A percentile compares a stretch with the other conserved stretches of the same genome.
These are phyloP conservation scores for Yamadazyma takamatsuzukensis DNA, from an alignment of 805 yeast genomes.

Conservation along the genomic window DNA sequence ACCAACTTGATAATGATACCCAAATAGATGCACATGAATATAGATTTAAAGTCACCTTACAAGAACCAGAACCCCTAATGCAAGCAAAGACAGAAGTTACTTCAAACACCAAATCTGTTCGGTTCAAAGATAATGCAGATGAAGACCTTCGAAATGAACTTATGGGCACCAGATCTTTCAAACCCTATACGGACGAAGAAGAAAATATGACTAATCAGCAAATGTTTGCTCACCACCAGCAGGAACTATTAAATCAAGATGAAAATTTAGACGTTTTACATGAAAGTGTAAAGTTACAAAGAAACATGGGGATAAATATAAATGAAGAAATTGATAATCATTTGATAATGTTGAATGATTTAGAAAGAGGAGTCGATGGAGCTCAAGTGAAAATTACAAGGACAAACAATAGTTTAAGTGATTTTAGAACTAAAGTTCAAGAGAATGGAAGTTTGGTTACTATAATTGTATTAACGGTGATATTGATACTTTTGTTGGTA, in stretches of 20 bases:
- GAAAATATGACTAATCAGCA: conserved; percentile 28
- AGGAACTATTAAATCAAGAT: conserved; percentile 37
- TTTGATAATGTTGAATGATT: conserved; percentile 35
- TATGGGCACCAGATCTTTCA: conserved; percentile 31
- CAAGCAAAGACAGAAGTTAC: neutral
- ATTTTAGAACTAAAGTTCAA: conserved; percentile 29
- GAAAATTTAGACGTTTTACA: conserved; percentile 31
- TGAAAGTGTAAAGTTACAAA: conserved; percentile 31
- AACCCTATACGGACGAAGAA: conserved; percentile 33
- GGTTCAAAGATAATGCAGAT: conserved; percentile 32
- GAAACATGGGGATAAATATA: conserved; percentile 36
- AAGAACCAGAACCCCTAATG: conserved; percentile 6
- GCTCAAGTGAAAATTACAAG: conserved; percentile 27
- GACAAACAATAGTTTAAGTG: conserved; percentile 27
- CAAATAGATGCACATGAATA: conserved; percentile 30
- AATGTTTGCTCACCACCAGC: conserved; percentile 41
- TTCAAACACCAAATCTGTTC: conserved; percentile 25
- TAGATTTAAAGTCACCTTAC: conserved; percentile 16
- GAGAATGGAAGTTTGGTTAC: conserved; percentile 44
- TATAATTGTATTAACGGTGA: conserved; percentile 37
- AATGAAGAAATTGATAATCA: conserved; percentile 41
- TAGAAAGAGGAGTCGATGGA: conserved; percentile 39
- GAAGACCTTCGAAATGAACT: conserved; percentile 25
- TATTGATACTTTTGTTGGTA: conserved; percentile 36
- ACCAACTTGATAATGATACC: conserved; percentile 20